These are phyloP conservation scores for Colletotrichum scovillei DNA, from an alignment of 2,329 filamentous ascomycete genomes.

Conservation along the genomic window DNA sequence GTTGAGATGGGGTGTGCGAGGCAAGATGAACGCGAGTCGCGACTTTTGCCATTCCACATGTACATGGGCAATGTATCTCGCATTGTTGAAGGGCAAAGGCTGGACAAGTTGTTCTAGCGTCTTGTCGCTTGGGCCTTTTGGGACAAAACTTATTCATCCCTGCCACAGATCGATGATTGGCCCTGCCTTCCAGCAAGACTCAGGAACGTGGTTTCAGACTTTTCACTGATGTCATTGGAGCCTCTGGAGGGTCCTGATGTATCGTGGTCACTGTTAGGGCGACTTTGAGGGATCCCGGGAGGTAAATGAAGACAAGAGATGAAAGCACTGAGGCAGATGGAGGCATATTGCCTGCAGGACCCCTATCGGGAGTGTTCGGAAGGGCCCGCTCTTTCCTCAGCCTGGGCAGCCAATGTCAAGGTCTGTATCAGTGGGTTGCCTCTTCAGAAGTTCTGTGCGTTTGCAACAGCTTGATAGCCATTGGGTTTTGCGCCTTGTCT, in stretches of 20 bases:
- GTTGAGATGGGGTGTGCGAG: neutral
- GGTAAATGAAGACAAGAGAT: neutral
- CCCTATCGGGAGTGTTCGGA: slow-evolving; percentile 35
- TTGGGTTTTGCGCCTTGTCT: neutral
- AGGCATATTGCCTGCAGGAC: slow-evolving; percentile 35
- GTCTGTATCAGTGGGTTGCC: slow-evolving; percentile 1
- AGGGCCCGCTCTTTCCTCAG: slow-evolving; percentile 28
- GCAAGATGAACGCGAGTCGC: slow-evolving; percentile 22
- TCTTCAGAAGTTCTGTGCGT: slow-evolving; percentile 4
- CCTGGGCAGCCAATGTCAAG: neutral
- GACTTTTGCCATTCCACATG: slow-evolving; percentile 16
- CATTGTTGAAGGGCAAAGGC: slow-evolving; percentile 6
- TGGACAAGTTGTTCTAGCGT: slow-evolving; percentile 33
- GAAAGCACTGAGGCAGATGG: slow-evolving; percentile 9
- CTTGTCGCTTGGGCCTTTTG: slow-evolving; percentile 5
- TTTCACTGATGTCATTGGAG: slow-evolving; percentile 33
- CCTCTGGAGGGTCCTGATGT: slow-evolving; percentile 31
- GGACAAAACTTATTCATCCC: slow-evolving; percentile 1
- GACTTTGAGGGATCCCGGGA: neutral
- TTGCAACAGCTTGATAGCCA: slow-evolving; percentile 16
- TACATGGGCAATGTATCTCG: neutral
- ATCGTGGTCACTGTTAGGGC: neutral
- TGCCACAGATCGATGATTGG: slow-evolving; percentile 27
- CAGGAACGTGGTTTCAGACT: slow-evolving; percentile 35
- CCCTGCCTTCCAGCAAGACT: slow-evolving; percentile 9